Base-by-base conservation (phyloP, 2,329 filamentous ascomycete genomes). In the Ophiostoma perfectum region DNA sequence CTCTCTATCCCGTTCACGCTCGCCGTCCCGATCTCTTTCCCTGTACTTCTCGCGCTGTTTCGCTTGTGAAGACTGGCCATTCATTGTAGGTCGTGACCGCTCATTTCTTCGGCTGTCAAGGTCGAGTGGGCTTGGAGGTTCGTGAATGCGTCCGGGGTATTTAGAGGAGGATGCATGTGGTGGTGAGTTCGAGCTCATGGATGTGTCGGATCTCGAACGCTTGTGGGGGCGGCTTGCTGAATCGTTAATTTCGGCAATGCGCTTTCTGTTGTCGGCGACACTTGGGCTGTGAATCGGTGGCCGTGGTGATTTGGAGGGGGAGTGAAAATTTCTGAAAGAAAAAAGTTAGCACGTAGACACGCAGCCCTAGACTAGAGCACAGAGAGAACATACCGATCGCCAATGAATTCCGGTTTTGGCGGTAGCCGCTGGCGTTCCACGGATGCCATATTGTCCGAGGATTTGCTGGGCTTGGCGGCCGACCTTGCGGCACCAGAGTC, bases 251-350 rank as follows among this genome's bases (percentile, higher is more conserved):
- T 85, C 83, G 14, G 77, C 75, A 11, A 74, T 70, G 55, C 83
- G 82, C 75, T 84, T 85, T 72, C 79, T 82, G 70, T 74, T 80
- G 65, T 82, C 80, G 7, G 78, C 52, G 71, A 72, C 78, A 74
- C 73, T 79, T 70, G 66, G 78, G 73, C 63, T 79, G 76, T 58
- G 78, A 8, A 42, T 11, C 18, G 60, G 60, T 27, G 60, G 60
- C n/a, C 60, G 60, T 1, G 73, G 67, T 4, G 79, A 77, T 72
- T 78, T 80, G 0, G 68, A 60, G 2, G 66, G 67, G 1, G 70
- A 68, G n/a, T 65, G 64, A 16, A 74, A 74, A 68, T 70, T 72
- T 68, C 75, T 76, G 68, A 3, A n/a, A 75, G 73, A 39, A 18
- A 7, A 18, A 38, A 41, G 7, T 3, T 12, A 42, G 8, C 58